Conservation (phyloP, 192 early-diverging fungal species). For the Rhizophlyctis rosea region DNA sequence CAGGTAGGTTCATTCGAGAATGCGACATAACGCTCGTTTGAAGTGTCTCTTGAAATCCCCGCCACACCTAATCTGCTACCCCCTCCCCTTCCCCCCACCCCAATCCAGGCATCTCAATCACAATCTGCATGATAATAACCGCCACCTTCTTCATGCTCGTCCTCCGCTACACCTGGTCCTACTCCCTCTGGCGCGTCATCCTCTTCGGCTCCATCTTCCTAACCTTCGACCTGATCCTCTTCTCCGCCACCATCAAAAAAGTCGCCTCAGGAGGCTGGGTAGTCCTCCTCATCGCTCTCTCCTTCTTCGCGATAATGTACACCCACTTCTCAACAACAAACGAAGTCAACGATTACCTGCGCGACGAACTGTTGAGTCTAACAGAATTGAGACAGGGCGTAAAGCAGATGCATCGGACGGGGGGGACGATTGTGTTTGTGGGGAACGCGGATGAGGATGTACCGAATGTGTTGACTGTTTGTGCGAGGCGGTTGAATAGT, state of each 20-base stretch:
- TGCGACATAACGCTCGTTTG: neutral
- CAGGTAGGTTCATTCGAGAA: slow-evolving; percentile 39
- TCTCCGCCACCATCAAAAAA: slow-evolving; percentile 29
- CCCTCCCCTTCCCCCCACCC: neutral
- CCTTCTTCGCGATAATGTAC: slow-evolving; percentile 42
- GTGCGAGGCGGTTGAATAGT: slow-evolving; percentile 33
- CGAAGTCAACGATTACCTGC: slow-evolving; percentile 31
- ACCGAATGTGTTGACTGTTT: slow-evolving; percentile 41
- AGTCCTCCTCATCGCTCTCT: slow-evolving; percentile 21
- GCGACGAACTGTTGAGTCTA: slow-evolving; percentile 29
- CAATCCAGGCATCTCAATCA: slow-evolving; percentile 39
- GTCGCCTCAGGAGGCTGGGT: slow-evolving; percentile 35
- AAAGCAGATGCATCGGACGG: slow-evolving; percentile 30
- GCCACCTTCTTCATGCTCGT: slow-evolving; percentile 34
- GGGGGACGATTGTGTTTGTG: slow-evolving; percentile 43
- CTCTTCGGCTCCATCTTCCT: slow-evolving; percentile 26
- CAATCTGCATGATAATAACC: slow-evolving; percentile 35
- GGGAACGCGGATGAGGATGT: slow-evolving; percentile 46
- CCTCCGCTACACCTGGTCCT: slow-evolving; percentile 37
- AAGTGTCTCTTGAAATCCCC: neutral
- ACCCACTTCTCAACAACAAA: slow-evolving; percentile 29
- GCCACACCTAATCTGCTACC: neutral
- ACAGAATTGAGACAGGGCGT: slow-evolving; percentile 33
- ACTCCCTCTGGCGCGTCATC: slow-evolving; percentile 16
- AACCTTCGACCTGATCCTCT: slow-evolving; percentile 30